A percentile compares a stretch with the other conserved stretches of the same genome.
These are phyloP conservation scores for Heteromeles arbutifolia DNA, from an alignment of 306 rosid genomes.

Conservation along the genomic window DNA sequence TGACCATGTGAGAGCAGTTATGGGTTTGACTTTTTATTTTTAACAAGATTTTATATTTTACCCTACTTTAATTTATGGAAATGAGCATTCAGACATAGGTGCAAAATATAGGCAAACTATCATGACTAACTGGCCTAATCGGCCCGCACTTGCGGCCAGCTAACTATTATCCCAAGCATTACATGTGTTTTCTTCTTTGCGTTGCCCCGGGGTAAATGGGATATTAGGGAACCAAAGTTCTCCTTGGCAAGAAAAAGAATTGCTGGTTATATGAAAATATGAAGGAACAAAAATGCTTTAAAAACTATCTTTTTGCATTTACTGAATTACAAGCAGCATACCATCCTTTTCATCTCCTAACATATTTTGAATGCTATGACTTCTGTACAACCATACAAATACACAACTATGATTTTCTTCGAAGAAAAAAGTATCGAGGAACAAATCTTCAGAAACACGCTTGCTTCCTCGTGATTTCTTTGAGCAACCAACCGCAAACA, in stretches of 20 bases:
- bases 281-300: not conserved
- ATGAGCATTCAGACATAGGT: no score
- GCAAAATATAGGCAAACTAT: no score
- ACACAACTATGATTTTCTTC: not conserved
- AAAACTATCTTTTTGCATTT: not conserved
- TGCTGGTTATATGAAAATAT: not conserved
- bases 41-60: not conserved
- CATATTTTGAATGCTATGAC: not conserved
- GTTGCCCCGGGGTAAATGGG: not conserved
- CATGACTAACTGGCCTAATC: no score
- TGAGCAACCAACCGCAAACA: not conserved
- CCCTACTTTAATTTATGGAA: no score
- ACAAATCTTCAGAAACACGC: constrained; percentile 10
- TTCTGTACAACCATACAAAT: constrained; percentile 32
- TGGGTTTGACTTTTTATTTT: not conserved
- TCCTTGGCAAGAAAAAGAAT: not conserved
- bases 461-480: constrained; percentile 16
- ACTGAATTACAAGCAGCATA: not conserved
- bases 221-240: no score
- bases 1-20: not conserved
- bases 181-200: not conserved
- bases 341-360: not conserved
- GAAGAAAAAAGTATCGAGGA: not conserved
- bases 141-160: not conserved
- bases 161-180: not conserved